Evolutionary conservation across 352 stramenopile species (phyloP).

Genomic region (Thraustochytrium striatum): DNA sequence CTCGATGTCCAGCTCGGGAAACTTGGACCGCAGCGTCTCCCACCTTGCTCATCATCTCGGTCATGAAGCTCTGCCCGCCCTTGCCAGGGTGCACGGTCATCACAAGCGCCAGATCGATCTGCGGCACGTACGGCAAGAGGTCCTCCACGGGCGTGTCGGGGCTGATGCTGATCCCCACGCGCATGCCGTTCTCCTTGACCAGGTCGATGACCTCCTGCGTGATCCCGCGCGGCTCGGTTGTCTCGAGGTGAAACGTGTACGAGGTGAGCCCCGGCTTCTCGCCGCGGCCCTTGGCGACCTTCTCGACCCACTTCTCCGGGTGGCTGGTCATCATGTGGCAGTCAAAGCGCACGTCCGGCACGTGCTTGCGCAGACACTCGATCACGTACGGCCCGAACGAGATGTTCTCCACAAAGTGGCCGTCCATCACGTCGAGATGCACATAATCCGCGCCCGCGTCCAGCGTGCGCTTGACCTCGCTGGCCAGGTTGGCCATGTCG

Average conservation of each 20-base stretch:
- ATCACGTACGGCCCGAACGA: conserved; percentile 93
- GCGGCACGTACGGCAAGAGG: conserved; percentile 61
- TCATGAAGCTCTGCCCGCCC: conserved; percentile 93
- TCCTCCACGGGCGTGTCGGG: conserved; percentile 81
- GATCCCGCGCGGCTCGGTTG: conserved; percentile 69
- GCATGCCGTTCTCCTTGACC: conserved; percentile 73
- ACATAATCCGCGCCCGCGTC: conserved; percentile 51
- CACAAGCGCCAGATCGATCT: conserved; percentile 86
- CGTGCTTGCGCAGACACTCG: conserved; percentile 79
- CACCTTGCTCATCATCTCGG: conserved; percentile 89
- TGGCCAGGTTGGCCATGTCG: conserved; percentile 45
- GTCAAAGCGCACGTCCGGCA: conserved; percentile 81
- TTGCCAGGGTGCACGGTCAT: conserved; percentile 98
- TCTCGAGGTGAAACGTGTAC: conserved; percentile 94
- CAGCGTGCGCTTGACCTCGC: conserved; percentile 38
- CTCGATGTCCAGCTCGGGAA: conserved; percentile 91
- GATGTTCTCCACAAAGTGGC: conserved; percentile 96
- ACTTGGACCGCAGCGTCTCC: conserved; percentile 75
- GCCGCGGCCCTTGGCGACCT: conserved; percentile 79
- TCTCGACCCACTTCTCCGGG: conserved; percentile 88
- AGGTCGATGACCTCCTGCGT: conserved; percentile 48
- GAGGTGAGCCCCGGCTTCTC: conserved; percentile 69
- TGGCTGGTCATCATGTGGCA: conserved; percentile 97
- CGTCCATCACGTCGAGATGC: conserved; percentile 64
- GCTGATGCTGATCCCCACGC: conserved; percentile 90